Base-by-base conservation (phyloP, 176 grass and related monocot species). In the Chloris gayana region DNA sequence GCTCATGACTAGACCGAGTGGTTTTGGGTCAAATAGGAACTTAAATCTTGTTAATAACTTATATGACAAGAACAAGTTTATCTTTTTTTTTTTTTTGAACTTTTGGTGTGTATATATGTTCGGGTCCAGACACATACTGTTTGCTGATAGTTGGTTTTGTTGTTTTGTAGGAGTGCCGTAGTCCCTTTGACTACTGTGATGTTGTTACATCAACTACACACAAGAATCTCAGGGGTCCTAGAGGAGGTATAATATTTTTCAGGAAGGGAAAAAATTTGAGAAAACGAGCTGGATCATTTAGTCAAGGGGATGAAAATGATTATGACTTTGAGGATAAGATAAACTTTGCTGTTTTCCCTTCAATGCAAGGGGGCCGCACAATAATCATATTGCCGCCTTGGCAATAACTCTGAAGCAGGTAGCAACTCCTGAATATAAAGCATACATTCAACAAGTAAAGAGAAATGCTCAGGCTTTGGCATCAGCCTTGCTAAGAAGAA, bases 201-300 rank as follows among this genome's bases (percentile, higher is more conserved):
- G 79, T 99, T 82, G 88, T 99, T 71, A 99, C 96, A 0, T 95
- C 96, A 65, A 99, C 96, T 72, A 99, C 96, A 53, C 96, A 95
- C 73, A 99, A 99, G 82, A 95, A 91, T 60, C 86, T 99, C 34
- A 89, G 96, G 58, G 96, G 96, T 53, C 96, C 96, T 22, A 90
- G 96, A 67, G 96, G 96, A 44, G 96, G 96, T 83, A 95, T 99
- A 86, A 85, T 99, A 69, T 99, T 99, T 75, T 99, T 99, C 71
- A 92, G 84, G 70, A 95, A 85, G 83, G 93, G 96, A 4, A 99
- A 87, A 75, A 99, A 82, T 25, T 47, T 68, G 38, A 86, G 75
- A 68, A 95, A 78, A 37, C 59, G 76, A 3, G 30, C 54, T 32
- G 69, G 67, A 62, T 84, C 86, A 17, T 81, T 86, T 64, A 64